Evolutionary conservation across 2,329 filamentous ascomycete genomes (phyloP).

Genomic region (Huntiella savannae): DNA sequence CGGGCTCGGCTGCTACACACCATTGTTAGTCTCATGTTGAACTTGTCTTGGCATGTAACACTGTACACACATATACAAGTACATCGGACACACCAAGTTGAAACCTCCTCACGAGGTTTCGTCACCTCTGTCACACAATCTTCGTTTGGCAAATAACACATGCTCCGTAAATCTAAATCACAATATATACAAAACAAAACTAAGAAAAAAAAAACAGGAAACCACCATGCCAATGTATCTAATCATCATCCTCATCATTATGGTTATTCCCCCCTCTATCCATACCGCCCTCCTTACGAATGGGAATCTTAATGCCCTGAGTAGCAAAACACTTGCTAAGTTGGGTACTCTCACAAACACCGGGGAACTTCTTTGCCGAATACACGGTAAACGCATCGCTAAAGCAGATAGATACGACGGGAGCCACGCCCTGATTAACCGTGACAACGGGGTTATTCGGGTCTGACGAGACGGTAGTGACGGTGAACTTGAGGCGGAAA

Average conservation of each 20-base stretch:
- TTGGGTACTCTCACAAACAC: slow-evolving; percentile 81
- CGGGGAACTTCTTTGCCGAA: slow-evolving; percentile 95
- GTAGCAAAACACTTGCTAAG: slow-evolving; percentile 83
- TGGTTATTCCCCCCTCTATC: slow-evolving; percentile 20
- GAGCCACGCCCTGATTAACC: slow-evolving; percentile 57
- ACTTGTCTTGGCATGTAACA: no score
- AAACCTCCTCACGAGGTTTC: no score
- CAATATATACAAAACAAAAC: no score
- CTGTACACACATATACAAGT: no score
- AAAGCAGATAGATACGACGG: slow-evolving; percentile 69
- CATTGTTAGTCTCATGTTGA: no score
- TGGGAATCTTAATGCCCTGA: slow-evolving; percentile 93
- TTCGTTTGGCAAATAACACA: no score
- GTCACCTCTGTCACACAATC: no score
- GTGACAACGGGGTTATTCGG: slow-evolving; percentile 21
- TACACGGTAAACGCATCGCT: slow-evolving; percentile 84
- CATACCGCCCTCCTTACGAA: slow-evolving; percentile 57
- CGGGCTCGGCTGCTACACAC: no score
- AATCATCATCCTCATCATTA: slow-evolving; percentile 31
- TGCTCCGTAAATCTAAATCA: no score
- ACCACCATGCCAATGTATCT: not conserved
- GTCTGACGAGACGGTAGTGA: slow-evolving; percentile 51
- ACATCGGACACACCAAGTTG: no score
- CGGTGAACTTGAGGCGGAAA: slow-evolving; percentile 58
- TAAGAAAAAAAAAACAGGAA: no score